A percentile compares a stretch with the other conserved stretches of the same genome.
These are phyloP conservation scores for Papiliotrema terrestris DNA, from an alignment of 1,284 basidiomycete genomes.

Conservation along the genomic window DNA sequence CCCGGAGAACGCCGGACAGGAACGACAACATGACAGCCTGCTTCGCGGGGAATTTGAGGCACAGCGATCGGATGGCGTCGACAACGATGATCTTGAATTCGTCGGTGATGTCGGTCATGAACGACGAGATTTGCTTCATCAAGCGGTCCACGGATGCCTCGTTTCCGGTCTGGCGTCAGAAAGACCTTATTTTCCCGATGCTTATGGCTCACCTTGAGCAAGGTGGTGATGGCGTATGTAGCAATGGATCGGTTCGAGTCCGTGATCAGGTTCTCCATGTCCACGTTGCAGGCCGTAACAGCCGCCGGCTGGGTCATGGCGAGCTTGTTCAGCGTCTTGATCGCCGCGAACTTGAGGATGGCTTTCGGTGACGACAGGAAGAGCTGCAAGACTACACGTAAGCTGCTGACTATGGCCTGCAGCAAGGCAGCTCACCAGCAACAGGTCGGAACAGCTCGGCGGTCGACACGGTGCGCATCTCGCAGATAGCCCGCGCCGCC, in stretches of 20 bases:
- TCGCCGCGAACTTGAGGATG: conserved; percentile 94
- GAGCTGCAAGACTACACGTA: conserved; percentile 70
- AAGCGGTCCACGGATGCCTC: conserved; percentile 97
- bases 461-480: conserved; percentile 79
- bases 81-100: conserved; percentile 99
- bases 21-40: conserved; percentile 93
- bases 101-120: conserved; percentile 99
- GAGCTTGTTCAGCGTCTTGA: conserved; percentile 86
- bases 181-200: too few relatives aligned
- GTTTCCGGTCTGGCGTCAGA: conserved; percentile 73
- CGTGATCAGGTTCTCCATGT: conserved; percentile 95
- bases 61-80: conserved; percentile 94
- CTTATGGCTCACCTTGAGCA: conserved; percentile 79
- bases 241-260: conserved; percentile 95
- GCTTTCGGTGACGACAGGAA: conserved; percentile 92
- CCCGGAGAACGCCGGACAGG: conserved; percentile 87
- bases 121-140: conserved; percentile 98
- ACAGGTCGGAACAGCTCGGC: conserved; percentile 82
- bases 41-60: conserved; percentile 97
- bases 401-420: neutral
- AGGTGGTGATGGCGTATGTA: conserved; percentile 96
- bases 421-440: conserved; percentile 59
- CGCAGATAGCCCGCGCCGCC: conserved; percentile 94
- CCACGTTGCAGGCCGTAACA: conserved; percentile 92
- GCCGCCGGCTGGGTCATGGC: conserved; percentile 77